phyloP scores from a whole-genome alignment of 805 yeast genomes.

The Kregervanrija pseudodelftensis region DNA sequence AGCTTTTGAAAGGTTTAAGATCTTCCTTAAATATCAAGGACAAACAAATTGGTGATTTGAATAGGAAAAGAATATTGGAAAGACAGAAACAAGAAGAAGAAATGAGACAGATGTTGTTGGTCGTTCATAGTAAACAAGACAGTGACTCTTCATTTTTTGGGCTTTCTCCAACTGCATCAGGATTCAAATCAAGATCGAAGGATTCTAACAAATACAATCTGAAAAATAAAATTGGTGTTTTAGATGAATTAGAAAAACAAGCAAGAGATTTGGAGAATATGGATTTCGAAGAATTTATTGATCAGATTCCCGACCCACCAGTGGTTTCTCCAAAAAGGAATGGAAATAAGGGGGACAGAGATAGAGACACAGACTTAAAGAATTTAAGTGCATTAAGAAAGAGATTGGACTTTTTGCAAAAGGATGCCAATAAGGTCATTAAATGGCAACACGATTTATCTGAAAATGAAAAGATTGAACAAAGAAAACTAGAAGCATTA shows the following conservation, averaged over 20 bases:
- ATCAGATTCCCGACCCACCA: conserved; percentile 10
- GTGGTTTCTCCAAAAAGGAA: background rate
- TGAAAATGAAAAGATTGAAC: conserved; percentile 47
- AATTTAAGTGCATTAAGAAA: conserved; percentile 49
- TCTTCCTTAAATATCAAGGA: conserved; percentile 55
- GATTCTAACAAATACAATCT: conserved; percentile 2
- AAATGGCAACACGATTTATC: conserved; percentile 47
- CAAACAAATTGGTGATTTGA: conserved; percentile 54
- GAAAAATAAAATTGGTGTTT: conserved; percentile 5
- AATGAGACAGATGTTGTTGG: conserved; percentile 62
- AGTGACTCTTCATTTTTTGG: conserved; percentile 21
- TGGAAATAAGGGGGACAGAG: conserved; percentile 9
- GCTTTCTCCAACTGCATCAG: conserved; percentile 1
- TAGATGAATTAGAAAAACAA: conserved; percentile 53
- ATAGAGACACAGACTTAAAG: conserved; percentile 41
- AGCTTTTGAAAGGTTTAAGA: conserved; percentile 50
- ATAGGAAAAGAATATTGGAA: conserved; percentile 51
- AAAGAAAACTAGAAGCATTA: conserved; percentile 60
- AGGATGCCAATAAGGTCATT: conserved; percentile 69
- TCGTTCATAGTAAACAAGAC: conserved; percentile 39
- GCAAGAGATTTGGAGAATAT: conserved; percentile 84
- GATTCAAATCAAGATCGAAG: conserved; percentile 6
- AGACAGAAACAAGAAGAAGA: conserved; percentile 73
- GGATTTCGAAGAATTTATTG: conserved; percentile 55
- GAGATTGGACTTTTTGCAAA: conserved; percentile 55